Evolutionary conservation across 1,139 yeast species (phyloP), one percentile per base, ranked within the genome.

Genomic region (Wickerhamiella pararugosa): DNA sequence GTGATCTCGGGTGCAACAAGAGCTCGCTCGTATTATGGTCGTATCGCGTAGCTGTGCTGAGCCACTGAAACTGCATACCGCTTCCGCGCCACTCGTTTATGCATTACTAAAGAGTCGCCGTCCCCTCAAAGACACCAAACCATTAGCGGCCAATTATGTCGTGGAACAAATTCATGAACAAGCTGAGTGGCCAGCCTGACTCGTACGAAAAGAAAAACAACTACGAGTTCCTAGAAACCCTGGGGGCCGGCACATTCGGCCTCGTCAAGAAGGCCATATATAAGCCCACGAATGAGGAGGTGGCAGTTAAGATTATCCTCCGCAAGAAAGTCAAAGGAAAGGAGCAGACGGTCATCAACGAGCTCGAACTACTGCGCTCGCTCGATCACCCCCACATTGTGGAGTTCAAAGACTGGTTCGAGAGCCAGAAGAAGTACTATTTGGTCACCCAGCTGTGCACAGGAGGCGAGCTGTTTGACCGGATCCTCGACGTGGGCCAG

Each of bases 171-270:
- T 35, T 59, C n/a, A 30, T 57, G 10, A 56, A 52, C 53, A 78
- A 73, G 53, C 58, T 82, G 36, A 65, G 75, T 40, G 84, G 90
- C 6, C 92, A 82, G 59, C 94, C 94, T 0, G 68, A 67, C 9
- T 73, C 82, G 9, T 79, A 79, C 55, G 58, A 67, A 29, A 70
- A 79, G 49, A 83, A 82, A 58, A 59, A 68, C 36, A 67, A 70
- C 47, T 83, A 80, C 54, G 69, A 74, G 4, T 79, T 83, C 58
- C 93, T 92, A 7, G 73, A 71, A 49, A 80, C 92, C 0, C 63
- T 86, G 11, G 96, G 96, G 5, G 94, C 94, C 1, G 96, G 96
- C 2, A 75, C 93, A 1, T 86, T 81, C 64, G 95, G 96, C 30
- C 79, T 83, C 21, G 96, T 86, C 4, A 69, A 93, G 51, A 74